These are phyloP conservation scores for Chlorella sp. DNA, from an alignment of 139 green algal species.

Conservation along the genomic window DNA sequence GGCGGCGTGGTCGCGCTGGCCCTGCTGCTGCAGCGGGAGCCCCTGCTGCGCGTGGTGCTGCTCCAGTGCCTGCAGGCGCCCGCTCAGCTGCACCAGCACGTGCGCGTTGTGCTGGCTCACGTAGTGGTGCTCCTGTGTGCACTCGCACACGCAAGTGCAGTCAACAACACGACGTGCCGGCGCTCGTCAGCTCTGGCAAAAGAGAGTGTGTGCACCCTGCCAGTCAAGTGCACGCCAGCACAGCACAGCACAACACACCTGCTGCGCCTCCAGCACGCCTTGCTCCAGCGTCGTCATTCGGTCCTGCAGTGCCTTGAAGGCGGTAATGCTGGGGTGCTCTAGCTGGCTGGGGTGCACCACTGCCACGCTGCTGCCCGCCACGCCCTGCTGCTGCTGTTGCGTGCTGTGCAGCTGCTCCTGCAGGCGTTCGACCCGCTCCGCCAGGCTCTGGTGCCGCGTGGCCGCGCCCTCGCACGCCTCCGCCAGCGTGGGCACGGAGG, in stretches of 20 bases:
- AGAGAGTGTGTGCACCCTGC: not conserved
- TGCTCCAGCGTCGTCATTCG: not conserved
- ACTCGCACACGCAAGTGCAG: not conserved
- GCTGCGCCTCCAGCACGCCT: not conserved
- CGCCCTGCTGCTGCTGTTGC: too few species aligned
- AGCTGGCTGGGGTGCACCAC: not conserved
- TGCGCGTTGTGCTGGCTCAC: constrained; percentile 4
- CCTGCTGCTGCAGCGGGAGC: not conserved
- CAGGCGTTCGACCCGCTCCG: not conserved
- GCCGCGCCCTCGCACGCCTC: not conserved
- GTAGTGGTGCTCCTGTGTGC: constrained; percentile 1
- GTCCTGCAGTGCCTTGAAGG: not conserved
- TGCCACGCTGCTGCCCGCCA: too few species aligned
- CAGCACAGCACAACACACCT: not conserved
- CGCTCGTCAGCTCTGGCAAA: not conserved
- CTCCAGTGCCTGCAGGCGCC: not conserved
- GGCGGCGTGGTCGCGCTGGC: not conserved
- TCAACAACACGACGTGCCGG: not conserved
- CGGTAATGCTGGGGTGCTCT: not conserved
- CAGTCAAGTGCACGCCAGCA: too few species aligned
- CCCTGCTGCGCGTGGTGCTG: not conserved
- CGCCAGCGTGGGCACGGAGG: not conserved
- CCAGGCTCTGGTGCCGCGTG: not conserved
- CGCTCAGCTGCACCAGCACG: not conserved
- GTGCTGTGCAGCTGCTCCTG: not conserved